These are phyloP conservation scores for Fusarium verrucosum DNA, from an alignment of 2,329 filamentous ascomycete species.

Conservation along the genomic window DNA sequence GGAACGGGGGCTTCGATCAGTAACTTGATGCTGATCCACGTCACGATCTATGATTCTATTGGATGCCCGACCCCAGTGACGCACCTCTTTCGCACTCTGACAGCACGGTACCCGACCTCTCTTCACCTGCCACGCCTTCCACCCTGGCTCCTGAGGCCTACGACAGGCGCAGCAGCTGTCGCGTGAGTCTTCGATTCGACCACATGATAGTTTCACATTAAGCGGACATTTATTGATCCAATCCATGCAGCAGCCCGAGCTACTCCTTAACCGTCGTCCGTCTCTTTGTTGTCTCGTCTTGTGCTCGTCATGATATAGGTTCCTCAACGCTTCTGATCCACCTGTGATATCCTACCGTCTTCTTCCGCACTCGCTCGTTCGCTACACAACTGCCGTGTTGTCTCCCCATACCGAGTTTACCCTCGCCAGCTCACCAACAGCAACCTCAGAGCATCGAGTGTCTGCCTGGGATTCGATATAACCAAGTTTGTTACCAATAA, in stretches of 20 bases:
- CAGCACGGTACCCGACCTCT: conserved; percentile 23
- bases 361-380: background rate
- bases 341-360: conserved; percentile 23
- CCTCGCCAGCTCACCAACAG: conserved; percentile 3
- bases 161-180: conserved; percentile 23
- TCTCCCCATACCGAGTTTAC: conserved; percentile 28
- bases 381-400: conserved; percentile 10
- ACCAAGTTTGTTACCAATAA: conserved; percentile 7
- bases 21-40: conserved; percentile 24
- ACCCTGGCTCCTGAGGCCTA: conserved; percentile 15
- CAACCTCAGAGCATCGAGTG: conserved; percentile 16
- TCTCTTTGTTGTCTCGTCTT: background rate
- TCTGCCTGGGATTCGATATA: conserved; percentile 8
- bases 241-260: background rate
- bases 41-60: conserved; percentile 40
- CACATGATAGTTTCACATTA: conserved; percentile 37
- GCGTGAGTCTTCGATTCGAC: conserved; percentile 38
- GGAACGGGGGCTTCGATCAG: conserved; percentile 33
- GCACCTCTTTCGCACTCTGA: conserved; percentile 28
- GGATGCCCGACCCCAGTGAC: conserved; percentile 39
- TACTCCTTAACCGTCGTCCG: background rate
- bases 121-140: conserved; percentile 37
- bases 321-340: background rate
- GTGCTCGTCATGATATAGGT: background rate
- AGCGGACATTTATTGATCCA: conserved; percentile 29